Percentiles rank a stretch among this genome's conserved stretches.
Evolutionary conservation across 2,329 filamentous ascomycete genomes (phyloP).

Genomic region (Pseudocercospora macadamiae): DNA sequence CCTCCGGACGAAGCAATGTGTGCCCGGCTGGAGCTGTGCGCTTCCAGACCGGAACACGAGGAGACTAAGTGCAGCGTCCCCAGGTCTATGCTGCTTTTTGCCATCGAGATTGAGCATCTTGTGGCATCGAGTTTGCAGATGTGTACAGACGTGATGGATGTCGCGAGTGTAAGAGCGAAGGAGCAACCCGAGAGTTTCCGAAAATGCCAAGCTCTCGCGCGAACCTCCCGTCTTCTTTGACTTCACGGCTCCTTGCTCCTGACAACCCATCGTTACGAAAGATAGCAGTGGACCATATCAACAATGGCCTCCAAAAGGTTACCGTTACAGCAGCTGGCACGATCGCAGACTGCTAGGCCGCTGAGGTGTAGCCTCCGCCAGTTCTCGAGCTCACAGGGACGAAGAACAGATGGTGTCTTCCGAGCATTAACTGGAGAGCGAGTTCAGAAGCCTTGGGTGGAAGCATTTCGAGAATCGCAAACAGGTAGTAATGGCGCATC

Average conservation of each 20-base stretch:
- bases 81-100: conserved; percentile 9
- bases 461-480: conserved; percentile 62
- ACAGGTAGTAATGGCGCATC: conserved; percentile 39
- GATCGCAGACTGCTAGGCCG: background rate
- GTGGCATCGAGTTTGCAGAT: conserved; percentile 5
- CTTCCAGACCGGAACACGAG: conserved; percentile 21
- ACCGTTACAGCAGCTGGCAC: background rate
- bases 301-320: conserved; percentile 6
- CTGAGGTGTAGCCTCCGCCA: background rate
- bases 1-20: conserved; percentile 28
- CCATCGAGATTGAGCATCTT: conserved; percentile 13
- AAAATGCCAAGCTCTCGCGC: background rate
- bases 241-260: too few species aligned
- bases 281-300: too few species aligned
- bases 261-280: too few species aligned
- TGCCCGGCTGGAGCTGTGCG: conserved; percentile 26
- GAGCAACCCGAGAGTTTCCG: background rate
- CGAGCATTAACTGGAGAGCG: conserved; percentile 61
- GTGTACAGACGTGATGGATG: background rate
- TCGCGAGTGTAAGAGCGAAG: background rate
- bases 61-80: conserved; percentile 14
- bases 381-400: conserved; percentile 26
- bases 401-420: conserved; percentile 62
- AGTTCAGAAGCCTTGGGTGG: conserved; percentile 69
- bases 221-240: too few species aligned